Conservation (phyloP, 345 rosid genomes). For the Hibiscus syriacus region DNA sequence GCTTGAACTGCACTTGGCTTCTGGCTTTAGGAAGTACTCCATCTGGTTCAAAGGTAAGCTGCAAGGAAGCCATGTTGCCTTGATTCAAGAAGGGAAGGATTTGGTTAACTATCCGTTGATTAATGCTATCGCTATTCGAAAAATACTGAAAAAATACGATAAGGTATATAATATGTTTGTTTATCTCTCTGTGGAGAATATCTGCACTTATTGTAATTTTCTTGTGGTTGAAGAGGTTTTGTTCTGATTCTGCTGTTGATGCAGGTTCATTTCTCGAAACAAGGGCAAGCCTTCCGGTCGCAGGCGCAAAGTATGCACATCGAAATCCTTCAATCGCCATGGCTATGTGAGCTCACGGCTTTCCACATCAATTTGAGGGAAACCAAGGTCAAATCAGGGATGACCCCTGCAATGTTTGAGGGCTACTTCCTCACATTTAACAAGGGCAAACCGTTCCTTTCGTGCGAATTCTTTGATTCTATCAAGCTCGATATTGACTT, state of each 20-base stretch:
- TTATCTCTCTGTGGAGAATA: not conserved
- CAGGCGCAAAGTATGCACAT: conserved; percentile 74
- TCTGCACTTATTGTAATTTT: not conserved
- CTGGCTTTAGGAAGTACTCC: conserved; percentile 61
- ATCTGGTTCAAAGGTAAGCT: conserved; percentile 64
- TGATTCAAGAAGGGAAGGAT: conserved; percentile 79
- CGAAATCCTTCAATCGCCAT: conserved; percentile 92
- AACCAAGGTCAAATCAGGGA: conserved; percentile 33
- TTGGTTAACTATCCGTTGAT: conserved; percentile 79
- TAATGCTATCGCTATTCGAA: conserved; percentile 73
- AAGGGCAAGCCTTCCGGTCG: conserved; percentile 92
- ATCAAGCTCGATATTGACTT: conserved; percentile 75
- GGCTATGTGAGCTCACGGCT: conserved; percentile 95
- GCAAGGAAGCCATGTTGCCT: conserved; percentile 38
- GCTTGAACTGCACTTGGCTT: conserved; percentile 81
- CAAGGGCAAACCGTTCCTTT: conserved; percentile 70
- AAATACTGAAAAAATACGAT: conserved; percentile 90
- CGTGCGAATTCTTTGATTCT: conserved; percentile 70
- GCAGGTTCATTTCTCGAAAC: conserved; percentile 82
- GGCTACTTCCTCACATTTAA: conserved; percentile 51
- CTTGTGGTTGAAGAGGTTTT: not conserved
- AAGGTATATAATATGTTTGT: conserved; percentile 52
- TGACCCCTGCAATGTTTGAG: conserved; percentile 47
- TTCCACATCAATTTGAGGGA: conserved; percentile 80
- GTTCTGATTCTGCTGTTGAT: not conserved